Conservation (phyloP, 768 basidiomycete species). For the Hydnomerulius pinastri region DNA sequence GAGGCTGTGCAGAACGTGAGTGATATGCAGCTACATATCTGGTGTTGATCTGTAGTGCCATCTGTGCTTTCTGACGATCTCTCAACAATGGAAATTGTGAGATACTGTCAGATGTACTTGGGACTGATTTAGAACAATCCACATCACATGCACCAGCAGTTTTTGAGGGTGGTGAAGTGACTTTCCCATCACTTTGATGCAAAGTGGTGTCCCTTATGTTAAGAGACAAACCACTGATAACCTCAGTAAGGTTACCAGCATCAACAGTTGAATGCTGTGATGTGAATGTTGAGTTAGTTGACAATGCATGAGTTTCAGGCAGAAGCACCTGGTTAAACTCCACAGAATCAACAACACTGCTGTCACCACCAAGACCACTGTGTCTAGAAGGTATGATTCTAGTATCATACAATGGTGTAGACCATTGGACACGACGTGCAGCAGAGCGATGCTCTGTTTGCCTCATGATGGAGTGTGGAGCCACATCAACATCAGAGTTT, state of each 20-base stretch:
- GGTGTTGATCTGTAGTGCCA: slow-evolving; percentile 20
- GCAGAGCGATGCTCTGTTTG: neutral
- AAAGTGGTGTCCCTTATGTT: slow-evolving; percentile 2
- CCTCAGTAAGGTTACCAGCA: neutral
- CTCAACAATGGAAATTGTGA: neutral
- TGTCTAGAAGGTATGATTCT: too few species aligned
- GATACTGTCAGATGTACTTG: neutral
- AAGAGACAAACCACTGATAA: neutral
- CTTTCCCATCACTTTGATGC: neutral
- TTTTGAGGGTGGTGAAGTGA: neutral
- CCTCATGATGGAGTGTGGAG: neutral
- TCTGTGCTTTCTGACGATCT: slow-evolving; percentile 3
- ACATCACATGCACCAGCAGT: neutral
- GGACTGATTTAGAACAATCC: neutral
- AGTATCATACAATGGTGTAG: too few species aligned
- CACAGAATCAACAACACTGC: too few species aligned
- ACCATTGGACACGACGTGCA: neutral
- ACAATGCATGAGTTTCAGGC: too few species aligned
- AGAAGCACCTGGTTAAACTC: too few species aligned
- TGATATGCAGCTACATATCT: slow-evolving; percentile 12
- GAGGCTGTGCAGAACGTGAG: neutral
- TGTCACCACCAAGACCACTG: too few species aligned
- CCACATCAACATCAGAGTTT: too few species aligned
- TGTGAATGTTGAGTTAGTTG: too few species aligned
- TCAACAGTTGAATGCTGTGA: neutral